phyloP scores from a whole-genome alignment of 2,329 filamentous ascomycete species.

The Curvularia hawaiiensis region DNA sequence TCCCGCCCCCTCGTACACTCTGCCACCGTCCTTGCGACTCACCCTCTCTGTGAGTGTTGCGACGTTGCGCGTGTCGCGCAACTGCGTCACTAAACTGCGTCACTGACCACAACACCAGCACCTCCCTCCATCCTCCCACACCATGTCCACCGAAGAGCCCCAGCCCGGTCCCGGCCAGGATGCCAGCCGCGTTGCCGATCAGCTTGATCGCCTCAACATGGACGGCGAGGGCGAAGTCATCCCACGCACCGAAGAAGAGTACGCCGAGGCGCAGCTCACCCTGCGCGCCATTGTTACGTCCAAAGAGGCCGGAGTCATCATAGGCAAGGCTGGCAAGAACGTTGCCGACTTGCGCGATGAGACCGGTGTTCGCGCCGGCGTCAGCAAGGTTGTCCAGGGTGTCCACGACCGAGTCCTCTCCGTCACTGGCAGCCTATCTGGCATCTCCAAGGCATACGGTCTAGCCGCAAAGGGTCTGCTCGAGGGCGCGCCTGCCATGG shows the following conservation, averaged over 20 bases:
- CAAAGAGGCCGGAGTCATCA: conserved; percentile 98
- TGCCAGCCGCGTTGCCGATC: conserved; percentile 48
- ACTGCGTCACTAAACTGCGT: conserved; percentile 40
- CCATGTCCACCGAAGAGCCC: conserved; percentile 51
- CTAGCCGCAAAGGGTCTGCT: conserved; percentile 90
- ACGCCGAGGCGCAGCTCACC: conserved; percentile 88
- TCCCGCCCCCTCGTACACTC: conserved; percentile 12
- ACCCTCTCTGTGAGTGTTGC: conserved; percentile 25
- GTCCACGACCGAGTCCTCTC: conserved; percentile 97
- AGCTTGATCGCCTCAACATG: conserved; percentile 50
- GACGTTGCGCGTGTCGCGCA: conserved; percentile 21
- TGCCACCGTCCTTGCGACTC: conserved; percentile 10
- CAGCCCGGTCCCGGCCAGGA: conserved; percentile 41
- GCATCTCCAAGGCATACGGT: conserved; percentile 89
- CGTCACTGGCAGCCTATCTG: conserved; percentile 86
- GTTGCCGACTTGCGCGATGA: conserved; percentile 96
- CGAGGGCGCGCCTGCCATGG: conserved; percentile 91
- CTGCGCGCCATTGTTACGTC: conserved; percentile 97
- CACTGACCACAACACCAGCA: conserved; percentile 37
- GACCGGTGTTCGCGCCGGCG: conserved; percentile 95
- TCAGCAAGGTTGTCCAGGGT: conserved; percentile 97
- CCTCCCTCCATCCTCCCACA: conserved; percentile 42
- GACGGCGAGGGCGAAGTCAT: conserved; percentile 67
- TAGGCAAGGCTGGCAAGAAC: conserved; percentile 98
- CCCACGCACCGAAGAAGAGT: conserved; percentile 96